phyloP scores from a whole-genome alignment of 2,329 filamentous ascomycete species.

The Aspergillus sp. region DNA sequence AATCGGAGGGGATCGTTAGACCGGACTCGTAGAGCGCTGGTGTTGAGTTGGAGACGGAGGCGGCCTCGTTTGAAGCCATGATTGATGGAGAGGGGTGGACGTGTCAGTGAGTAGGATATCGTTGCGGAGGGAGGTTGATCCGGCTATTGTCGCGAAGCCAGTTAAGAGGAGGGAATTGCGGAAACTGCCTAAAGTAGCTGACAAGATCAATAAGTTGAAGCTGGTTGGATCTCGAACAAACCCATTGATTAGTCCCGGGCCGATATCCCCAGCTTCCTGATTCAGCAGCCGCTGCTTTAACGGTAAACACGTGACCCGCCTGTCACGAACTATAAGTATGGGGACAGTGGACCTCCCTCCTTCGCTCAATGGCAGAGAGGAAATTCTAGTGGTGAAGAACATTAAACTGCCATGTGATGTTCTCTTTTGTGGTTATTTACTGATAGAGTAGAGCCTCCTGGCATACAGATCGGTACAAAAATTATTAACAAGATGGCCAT shows the following conservation, averaged over 20 bases:
- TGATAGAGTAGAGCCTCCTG: too few species aligned
- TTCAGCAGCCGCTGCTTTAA: conserved; percentile 14
- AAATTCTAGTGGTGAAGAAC: too few species aligned
- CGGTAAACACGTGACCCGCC: neutral
- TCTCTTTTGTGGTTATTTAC: too few species aligned
- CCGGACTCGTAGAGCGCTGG: conserved; percentile 45
- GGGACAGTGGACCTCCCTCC: too few species aligned
- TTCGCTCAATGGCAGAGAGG: too few species aligned
- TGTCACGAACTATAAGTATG: neutral
- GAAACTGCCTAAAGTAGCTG: neutral
- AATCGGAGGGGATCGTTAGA: conserved; percentile 48
- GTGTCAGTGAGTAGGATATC: neutral
- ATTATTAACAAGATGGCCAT: too few species aligned
- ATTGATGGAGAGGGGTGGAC: conserved; percentile 5
- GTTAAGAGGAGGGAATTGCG: neutral
- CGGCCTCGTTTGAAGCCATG: conserved; percentile 35
- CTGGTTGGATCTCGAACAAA: neutral
- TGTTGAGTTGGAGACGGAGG: conserved; percentile 24
- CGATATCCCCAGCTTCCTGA: conserved; percentile 12
- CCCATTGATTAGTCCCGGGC: neutral
- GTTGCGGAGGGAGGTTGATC: neutral
- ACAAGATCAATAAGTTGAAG: neutral
- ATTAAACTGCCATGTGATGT: too few species aligned
- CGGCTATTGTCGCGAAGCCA: neutral
- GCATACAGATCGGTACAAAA: too few species aligned